Base-by-base conservation (phyloP, 768 basidiomycete species). In the Cystobasidium tubakii region DNA sequence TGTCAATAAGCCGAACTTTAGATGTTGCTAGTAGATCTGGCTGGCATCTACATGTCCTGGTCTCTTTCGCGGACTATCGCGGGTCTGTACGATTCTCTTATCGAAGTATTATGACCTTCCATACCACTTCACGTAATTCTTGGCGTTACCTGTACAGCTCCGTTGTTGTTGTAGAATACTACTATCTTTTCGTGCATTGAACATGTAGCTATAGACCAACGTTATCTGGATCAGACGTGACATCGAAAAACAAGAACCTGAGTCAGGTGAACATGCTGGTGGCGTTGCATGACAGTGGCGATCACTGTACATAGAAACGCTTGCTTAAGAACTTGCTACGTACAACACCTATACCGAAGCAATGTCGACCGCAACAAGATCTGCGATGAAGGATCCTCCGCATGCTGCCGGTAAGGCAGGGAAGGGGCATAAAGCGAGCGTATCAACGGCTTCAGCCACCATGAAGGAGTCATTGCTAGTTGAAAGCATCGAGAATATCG, bases 281-380 rank as follows among this genome's bases (percentile, higher is more conserved):
- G 46, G 46, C 46, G 46, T 39, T 6, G 39, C 15, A 39, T 39
- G 7, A 21, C 21, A 4, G 46, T 21, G 46, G 21, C 21, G 21
- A 50, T 21, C 46, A 17, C 46, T 50, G 46, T 50, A n/a, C n/a
- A n/a, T n/a, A n/a, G n/a, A n/a, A n/a, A n/a, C n/a, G n/a, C n/a
- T n/a, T n/a, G n/a, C n/a, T n/a, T n/a, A n/a, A n/a, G n/a, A n/a
- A n/a, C n/a, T n/a, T n/a, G n/a, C n/a, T n/a, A n/a, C n/a, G 12
- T 21, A n/a, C 4, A 50, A 12, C 46, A 19, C 15, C 46, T 39
- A 50, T 21, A 50, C 10, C 12, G 7, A 7, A 9, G 46, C 46
- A 50, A 50, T 50, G 46, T 50, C 46, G 21, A 50, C 15, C 21
- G 21, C 46, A 3, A 50, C 46, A 3, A 77, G 77, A 50, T 12